Evolutionary conservation across 768 basidiomycete genomes (phyloP).

Genomic region (Tulasnella sp.): DNA sequence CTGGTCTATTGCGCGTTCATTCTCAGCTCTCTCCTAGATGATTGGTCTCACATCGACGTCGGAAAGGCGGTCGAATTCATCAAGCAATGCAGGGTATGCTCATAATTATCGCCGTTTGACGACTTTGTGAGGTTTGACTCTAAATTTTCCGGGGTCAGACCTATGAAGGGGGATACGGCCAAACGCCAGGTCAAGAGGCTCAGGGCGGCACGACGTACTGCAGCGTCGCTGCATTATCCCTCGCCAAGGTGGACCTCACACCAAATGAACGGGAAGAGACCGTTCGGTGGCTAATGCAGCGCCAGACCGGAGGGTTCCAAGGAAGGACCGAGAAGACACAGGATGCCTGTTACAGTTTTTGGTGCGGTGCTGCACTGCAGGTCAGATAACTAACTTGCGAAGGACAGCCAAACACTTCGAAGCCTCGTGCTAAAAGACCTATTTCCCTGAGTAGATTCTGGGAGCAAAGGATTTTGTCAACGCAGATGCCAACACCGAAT

Average conservation of each 20-base stretch:
- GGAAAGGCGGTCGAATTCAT: conserved; percentile 54
- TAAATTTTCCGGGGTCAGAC: conserved; percentile 38
- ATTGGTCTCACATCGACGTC: conserved; percentile 67
- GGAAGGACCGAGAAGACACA: conserved; percentile 80
- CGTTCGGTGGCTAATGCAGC: conserved; percentile 65
- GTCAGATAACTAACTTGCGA: conserved; percentile 34
- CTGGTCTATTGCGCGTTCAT: conserved; percentile 83
- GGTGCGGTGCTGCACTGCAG: conserved; percentile 73
- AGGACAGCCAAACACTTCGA: too few relatives aligned
- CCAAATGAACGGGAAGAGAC: conserved; percentile 41
- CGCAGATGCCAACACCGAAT: conserved; percentile 42
- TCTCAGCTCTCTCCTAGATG: conserved; percentile 64
- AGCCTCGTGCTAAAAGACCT: conserved; percentile 6
- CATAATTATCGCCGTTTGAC: not conserved
- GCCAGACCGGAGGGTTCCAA: conserved; percentile 76
- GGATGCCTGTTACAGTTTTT: conserved; percentile 96
- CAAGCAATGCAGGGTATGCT: conserved; percentile 59
- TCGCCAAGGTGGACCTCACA: conserved; percentile 24
- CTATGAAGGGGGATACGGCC: conserved; percentile 89
- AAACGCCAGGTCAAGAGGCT: conserved; percentile 70
- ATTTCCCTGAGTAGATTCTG: conserved; percentile 46
- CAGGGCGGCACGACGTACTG: conserved; percentile 94
- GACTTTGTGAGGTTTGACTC: not conserved
- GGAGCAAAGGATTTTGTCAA: conserved; percentile 50
- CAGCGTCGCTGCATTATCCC: conserved; percentile 58